These are phyloP conservation scores for Phytophthora chlamydospora DNA, from an alignment of 352 stramenopile species.

Conservation along the genomic window DNA sequence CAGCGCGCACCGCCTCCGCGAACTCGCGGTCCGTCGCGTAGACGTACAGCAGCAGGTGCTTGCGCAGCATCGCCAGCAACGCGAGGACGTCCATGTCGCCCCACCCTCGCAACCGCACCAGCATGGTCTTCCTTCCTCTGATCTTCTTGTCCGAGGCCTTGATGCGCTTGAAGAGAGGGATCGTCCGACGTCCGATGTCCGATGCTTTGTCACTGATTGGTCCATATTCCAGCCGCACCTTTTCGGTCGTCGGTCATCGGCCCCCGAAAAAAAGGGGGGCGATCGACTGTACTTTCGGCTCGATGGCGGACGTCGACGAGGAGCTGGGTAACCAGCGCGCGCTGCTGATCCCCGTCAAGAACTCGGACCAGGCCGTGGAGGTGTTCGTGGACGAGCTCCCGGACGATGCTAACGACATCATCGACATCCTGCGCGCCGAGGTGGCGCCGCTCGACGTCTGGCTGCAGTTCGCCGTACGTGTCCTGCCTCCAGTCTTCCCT, in stretches of 20 bases:
- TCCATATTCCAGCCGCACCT: neutral
- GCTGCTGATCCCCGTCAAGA: conserved; percentile 91
- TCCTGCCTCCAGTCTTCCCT: neutral
- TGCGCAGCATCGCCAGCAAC: conserved; percentile 59
- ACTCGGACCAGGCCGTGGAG: conserved; percentile 90
- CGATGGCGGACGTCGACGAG: conserved; percentile 45
- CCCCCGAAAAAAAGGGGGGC: too few relatives aligned
- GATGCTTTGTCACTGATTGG: neutral
- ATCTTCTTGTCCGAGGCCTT: conserved; percentile 10
- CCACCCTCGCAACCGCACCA: conserved; percentile 51
- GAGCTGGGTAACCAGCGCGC: conserved; percentile 57
- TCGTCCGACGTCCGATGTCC: too few relatives aligned
- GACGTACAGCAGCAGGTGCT: conserved; percentile 63
- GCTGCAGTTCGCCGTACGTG: conserved; percentile 89
- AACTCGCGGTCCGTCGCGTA: conserved; percentile 61
- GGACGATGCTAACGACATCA: conserved; percentile 91
- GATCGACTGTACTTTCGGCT: too few relatives aligned
- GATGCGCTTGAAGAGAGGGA: conserved; percentile 7
- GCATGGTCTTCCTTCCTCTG: conserved; percentile 20
- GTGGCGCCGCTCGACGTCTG: conserved; percentile 91
- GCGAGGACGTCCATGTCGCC: conserved; percentile 52
- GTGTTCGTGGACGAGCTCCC: conserved; percentile 91
- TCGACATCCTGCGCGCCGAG: conserved; percentile 91
- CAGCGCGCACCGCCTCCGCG: conserved; percentile 38
- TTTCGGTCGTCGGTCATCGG: conserved; percentile 4